Evolutionary conservation across 345 rosid genomes (phyloP), one percentile per base, ranked within the genome.

Genomic region (Lepidium sativum): DNA sequence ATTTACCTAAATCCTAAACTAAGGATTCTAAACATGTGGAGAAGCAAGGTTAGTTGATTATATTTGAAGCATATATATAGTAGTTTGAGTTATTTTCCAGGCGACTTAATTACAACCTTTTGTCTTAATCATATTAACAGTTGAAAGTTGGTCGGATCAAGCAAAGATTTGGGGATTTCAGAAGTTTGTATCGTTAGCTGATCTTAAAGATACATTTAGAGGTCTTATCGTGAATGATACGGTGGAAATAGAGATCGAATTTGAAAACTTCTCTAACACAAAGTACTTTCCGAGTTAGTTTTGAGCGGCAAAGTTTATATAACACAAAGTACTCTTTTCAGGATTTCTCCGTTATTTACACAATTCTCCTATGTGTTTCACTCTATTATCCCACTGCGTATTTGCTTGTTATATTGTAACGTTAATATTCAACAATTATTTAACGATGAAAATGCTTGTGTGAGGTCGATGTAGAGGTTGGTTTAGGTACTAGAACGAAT

Each of bases 1-100:
- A 41, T 52, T 16, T 65, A 65, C 52, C 42, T 65, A 27, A 39
- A 47, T 29, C 52, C 60, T 41, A 65, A 65, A 32, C 20, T 65
- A 53, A 32, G 60, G 5, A 20, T 65, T 8, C 2, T 27, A 63
- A 50, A 3, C 38, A 50, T 38, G 27, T 37, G 12, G 68, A 65
- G 31, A 65, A 41, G 31, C n/a, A 16, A 40, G 51, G 69, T 65
- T 29, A 11, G 3, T 17, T 5, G 29, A 7, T 25, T 17, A 51
- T 17, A 7, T 25, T 4, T 25, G 18, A 44, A 4, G 0, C 50
- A 17, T 47, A 4, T 25, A 13, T 5, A 52, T 8, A 20, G 31
- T 14, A 60, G 34, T 40, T 41, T 25, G 29, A 14, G 2, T 16
- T 32, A 8, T 25, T 4, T 57, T 57, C 3, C 5, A 34, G 8